Percentiles rank a stretch among this genome's conserved stretches.
Conservation (phyloP, 2,329 filamentous ascomycete species). For the Alternaria rosae region DNA sequence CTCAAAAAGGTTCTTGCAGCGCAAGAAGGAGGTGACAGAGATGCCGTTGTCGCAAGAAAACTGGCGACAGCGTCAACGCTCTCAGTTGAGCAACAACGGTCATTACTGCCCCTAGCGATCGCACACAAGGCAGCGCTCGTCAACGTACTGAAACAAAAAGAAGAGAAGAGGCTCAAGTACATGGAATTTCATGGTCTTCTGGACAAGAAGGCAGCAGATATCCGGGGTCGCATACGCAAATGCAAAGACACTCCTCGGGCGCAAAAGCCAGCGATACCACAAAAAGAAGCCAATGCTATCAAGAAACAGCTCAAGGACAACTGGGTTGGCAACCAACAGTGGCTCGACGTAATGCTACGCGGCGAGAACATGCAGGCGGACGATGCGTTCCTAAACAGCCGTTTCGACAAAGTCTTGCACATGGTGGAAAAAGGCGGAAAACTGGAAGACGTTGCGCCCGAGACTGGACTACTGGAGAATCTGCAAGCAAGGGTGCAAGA, state of each 20-base stretch:
- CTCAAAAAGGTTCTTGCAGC: constrained; percentile 71
- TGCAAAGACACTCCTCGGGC: constrained; percentile 36
- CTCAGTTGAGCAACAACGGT: constrained; percentile 42
- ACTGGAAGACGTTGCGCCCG: constrained; percentile 62
- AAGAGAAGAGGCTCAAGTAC: constrained; percentile 66
- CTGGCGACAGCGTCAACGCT: constrained; percentile 54
- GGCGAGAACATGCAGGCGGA: constrained; percentile 66
- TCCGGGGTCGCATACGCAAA: constrained; percentile 62
- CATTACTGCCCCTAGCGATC: constrained; percentile 71
- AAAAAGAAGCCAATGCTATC: constrained; percentile 50
- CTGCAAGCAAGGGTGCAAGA: constrained; percentile 71
- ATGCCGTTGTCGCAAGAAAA: constrained; percentile 57
- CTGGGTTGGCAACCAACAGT: constrained; percentile 79
- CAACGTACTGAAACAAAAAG: constrained; percentile 66
- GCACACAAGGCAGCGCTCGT: constrained; percentile 74
- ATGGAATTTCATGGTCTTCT: constrained; percentile 70
- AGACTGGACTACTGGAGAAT: constrained; percentile 69
- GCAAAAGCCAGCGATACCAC: constrained; percentile 39
- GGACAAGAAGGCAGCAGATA: constrained; percentile 66
- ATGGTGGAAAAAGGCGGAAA: constrained; percentile 68
- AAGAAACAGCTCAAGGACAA: constrained; percentile 71
- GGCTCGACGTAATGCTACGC: constrained; percentile 74
- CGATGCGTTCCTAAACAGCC: constrained; percentile 69
- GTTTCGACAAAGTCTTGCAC: constrained; percentile 76
- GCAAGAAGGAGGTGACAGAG: constrained; percentile 53